Conservation (phyloP, 1,284 basidiomycete species). For the Cerrena zonata region DNA sequence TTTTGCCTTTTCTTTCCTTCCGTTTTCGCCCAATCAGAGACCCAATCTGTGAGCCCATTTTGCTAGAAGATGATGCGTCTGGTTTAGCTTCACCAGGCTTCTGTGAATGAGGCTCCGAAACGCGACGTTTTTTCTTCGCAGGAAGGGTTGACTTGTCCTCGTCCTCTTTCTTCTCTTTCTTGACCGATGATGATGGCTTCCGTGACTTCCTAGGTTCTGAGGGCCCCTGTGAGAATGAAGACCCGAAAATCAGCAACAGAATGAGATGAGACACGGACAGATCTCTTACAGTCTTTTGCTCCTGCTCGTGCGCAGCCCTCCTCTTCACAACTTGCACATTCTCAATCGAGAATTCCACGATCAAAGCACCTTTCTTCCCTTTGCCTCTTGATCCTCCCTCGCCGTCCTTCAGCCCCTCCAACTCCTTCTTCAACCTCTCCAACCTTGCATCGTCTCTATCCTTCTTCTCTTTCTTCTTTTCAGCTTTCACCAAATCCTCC, state of each 20-base stretch:
- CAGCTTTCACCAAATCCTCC: conserved; percentile 59
- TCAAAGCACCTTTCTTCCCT: conserved; percentile 64
- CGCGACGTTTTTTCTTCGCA: conserved; percentile 23
- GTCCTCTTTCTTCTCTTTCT: conserved; percentile 17
- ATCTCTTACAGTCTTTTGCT: conserved; percentile 21
- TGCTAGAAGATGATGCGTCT: conserved; percentile 1
- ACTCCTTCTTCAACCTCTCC: conserved; percentile 56
- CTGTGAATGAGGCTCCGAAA: conserved; percentile 16
- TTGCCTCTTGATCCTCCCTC: too few relatives aligned
- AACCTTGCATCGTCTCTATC: conserved; percentile 47
- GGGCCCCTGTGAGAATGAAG: conserved; percentile 7
- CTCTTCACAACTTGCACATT: conserved; percentile 83
- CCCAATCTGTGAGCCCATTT: conserved; percentile 20
- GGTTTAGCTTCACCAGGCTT: conserved; percentile 7
- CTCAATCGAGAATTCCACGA: conserved; percentile 91
- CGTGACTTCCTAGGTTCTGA: conserved; percentile 10
- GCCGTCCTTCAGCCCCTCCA: conserved; percentile 43
- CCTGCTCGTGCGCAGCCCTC: conserved; percentile 45
- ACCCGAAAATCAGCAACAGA: conserved; percentile 8
- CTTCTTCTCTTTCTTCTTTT: conserved; percentile 43
- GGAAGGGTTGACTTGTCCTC: conserved; percentile 5
- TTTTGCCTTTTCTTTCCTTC: conserved; percentile 27
- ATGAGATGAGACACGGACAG: neutral
- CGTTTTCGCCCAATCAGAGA: conserved; percentile 32
- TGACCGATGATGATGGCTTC: conserved; percentile 11